phyloP scores from a whole-genome alignment of 495 filamentous ascomycete species.

The Alectoria sarmentosa region DNA sequence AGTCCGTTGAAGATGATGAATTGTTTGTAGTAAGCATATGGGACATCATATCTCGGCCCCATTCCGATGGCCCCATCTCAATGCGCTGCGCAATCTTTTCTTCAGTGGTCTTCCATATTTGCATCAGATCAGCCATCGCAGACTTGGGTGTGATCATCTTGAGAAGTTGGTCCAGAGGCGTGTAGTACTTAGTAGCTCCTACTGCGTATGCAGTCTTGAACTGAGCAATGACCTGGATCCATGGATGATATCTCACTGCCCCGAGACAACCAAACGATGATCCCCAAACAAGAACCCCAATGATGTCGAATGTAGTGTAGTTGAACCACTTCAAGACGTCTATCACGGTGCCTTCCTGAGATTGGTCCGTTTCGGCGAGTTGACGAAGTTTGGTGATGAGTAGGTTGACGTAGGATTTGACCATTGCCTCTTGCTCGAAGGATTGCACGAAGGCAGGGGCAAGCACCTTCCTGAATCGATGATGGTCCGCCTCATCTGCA shows the following conservation, averaged over 20 bases:
- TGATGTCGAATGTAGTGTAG: constrained; percentile 51
- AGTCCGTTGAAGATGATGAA: too few species aligned
- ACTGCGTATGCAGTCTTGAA: constrained; percentile 21
- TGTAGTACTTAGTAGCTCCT: too few species aligned
- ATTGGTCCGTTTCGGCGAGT: not conserved
- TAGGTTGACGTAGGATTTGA: constrained; percentile 35
- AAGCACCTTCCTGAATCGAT: constrained; percentile 36
- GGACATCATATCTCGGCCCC: too few species aligned
- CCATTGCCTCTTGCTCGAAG: constrained; percentile 41
- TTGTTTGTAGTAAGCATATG: too few species aligned
- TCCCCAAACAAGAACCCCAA: constrained; percentile 49
- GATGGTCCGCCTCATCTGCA: constrained; percentile 32
- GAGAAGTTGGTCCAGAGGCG: constrained; percentile 20
- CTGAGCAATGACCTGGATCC: constrained; percentile 32
- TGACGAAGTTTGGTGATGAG: constrained; percentile 21
- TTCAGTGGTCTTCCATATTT: too few species aligned
- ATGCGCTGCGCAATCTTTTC: too few species aligned
- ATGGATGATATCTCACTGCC: constrained; percentile 37
- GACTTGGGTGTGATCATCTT: too few species aligned
- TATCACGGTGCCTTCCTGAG: not conserved
- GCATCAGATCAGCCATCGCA: too few species aligned
- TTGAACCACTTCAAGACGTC: constrained; percentile 42
- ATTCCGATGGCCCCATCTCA: too few species aligned
- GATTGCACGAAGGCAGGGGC: constrained; percentile 43
- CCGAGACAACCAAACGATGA: constrained; percentile 46